Evolutionary conservation across 2,329 filamentous ascomycete genomes (phyloP).

Genomic region (Pyrenophora seminiperda): DNA sequence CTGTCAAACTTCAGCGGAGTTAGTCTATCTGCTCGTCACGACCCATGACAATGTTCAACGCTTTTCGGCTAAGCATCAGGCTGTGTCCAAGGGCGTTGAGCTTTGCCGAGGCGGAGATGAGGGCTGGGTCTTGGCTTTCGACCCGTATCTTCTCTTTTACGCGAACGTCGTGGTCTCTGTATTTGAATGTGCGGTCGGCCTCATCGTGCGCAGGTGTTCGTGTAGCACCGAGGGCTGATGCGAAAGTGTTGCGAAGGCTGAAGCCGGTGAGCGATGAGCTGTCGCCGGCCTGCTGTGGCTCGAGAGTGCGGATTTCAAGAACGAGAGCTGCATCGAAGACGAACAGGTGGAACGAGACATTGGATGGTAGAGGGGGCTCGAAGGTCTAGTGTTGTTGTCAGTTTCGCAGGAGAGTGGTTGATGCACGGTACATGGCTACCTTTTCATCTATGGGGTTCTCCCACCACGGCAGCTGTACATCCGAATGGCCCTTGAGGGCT

Average conservation of each 20-base stretch:
- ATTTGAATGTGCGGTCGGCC: slow-evolving; percentile 76
- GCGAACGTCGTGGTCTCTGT: slow-evolving; percentile 71
- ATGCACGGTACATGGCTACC: slow-evolving; percentile 50
- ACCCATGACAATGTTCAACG: slow-evolving; percentile 79
- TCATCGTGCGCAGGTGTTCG: slow-evolving; percentile 61
- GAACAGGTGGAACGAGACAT: slow-evolving; percentile 73
- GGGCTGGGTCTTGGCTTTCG: slow-evolving; percentile 84
- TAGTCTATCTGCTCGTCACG: slow-evolving; percentile 53
- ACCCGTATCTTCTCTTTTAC: slow-evolving; percentile 89
- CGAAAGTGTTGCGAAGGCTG: slow-evolving; percentile 62
- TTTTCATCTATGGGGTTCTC: slow-evolving; percentile 61
- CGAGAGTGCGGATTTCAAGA: slow-evolving; percentile 70
- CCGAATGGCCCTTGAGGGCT: slow-evolving; percentile 61
- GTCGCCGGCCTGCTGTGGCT: slow-evolving; percentile 53
- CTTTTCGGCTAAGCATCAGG: slow-evolving; percentile 70
- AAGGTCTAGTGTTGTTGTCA: slow-evolving; percentile 54
- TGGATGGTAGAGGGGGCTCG: slow-evolving; percentile 65
- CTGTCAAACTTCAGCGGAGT: slow-evolving; percentile 20
- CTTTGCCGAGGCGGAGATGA: slow-evolving; percentile 84
- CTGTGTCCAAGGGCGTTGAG: slow-evolving; percentile 77
- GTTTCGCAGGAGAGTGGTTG: not conserved
- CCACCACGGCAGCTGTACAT: slow-evolving; percentile 60
- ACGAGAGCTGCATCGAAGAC: slow-evolving; percentile 61
- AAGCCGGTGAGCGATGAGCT: slow-evolving; percentile 50
- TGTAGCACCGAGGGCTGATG: slow-evolving; percentile 52